Evolutionary conservation across 495 filamentous ascomycete genomes (phyloP), one percentile per base, ranked within the genome.

Genomic region (Penicillium manginii): DNA sequence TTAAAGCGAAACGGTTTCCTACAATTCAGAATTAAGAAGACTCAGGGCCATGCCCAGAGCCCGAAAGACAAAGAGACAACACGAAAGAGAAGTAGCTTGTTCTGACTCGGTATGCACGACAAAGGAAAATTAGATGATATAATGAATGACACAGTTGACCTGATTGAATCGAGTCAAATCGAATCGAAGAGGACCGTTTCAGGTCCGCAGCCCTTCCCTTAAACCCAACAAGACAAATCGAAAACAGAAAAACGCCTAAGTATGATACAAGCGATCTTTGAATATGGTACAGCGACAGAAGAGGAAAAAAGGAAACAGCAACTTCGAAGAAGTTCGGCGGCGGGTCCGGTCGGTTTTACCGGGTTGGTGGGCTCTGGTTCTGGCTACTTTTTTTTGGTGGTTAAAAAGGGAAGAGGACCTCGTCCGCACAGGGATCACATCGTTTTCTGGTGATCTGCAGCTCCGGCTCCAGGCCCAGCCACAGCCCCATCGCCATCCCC

Each of bases 241-340:
- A 29, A 59, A 46, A 17, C 43, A n/a, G 17, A 55, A 15, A 52
- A 59, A 67, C 58, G 47, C 65, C 62, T 51, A 46, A 55, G 48
- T 61, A 67, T 71, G 58, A 62, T 72, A 42, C 32, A 19, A 43
- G n/a, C 45, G 32, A 55, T 40, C n/a, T 37, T 8, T 46, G 31
- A 46, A 59, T 63, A 63, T 60, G 56, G 54, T 45, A 61, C 53
- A 58, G 42, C 50, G 55, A 51, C 14, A 2, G 17, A 4, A 43
- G n/a, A 43, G 19, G 2, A 4, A 39, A 37, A 15, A n/a, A 39
- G 3, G n/a, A n/a, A n/a, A 39, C 11, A 39, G 35, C 35, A 39
- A 39, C 9, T 29, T 29, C 26, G 26, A 29, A 29, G 26, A 29
- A 8, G 26, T 1, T 29, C 6, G 26, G 26, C 9, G 6, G 26